phyloP scores from a whole-genome alignment of 2,329 filamentous ascomycete species.

The Botrytis porri region DNA sequence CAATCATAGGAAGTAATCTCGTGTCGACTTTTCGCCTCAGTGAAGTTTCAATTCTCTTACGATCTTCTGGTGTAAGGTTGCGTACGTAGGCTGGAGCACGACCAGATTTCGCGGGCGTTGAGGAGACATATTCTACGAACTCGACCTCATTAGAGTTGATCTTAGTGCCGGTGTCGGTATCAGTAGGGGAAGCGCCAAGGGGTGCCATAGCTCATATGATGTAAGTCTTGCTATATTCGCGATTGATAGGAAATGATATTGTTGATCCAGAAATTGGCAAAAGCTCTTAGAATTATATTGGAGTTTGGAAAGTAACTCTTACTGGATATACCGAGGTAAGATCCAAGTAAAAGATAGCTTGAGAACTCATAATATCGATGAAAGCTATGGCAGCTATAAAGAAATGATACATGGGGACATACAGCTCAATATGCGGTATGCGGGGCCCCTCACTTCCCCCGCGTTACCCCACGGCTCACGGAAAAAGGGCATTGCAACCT shows the following conservation, averaged over 20 bases:
- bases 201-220: slow-evolving; percentile 5
- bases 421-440: neutral
- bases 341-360: neutral
- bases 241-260: neutral
- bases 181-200: neutral
- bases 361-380: neutral
- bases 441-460: slow-evolving; percentile 13
- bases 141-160: slow-evolving; percentile 15
- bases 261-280: neutral
- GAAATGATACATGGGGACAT: neutral
- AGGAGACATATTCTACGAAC: slow-evolving; percentile 18
- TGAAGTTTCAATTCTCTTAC: slow-evolving; percentile 50
- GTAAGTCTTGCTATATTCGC: neutral
- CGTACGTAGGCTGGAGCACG: slow-evolving; percentile 39
- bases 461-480: slow-evolving; percentile 11
- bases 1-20: slow-evolving; percentile 62
- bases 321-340: neutral
- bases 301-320: neutral
- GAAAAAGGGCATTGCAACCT: slow-evolving; percentile 8
- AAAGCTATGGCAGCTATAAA: neutral
- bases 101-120: neutral
- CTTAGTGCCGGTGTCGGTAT: slow-evolving; percentile 1
- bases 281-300: neutral
- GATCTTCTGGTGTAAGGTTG: slow-evolving; percentile 50
- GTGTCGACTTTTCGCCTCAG: slow-evolving; percentile 64